These are phyloP conservation scores for Nemania sp. DNA, from an alignment of 2,329 filamentous ascomycete genomes.

Conservation along the genomic window DNA sequence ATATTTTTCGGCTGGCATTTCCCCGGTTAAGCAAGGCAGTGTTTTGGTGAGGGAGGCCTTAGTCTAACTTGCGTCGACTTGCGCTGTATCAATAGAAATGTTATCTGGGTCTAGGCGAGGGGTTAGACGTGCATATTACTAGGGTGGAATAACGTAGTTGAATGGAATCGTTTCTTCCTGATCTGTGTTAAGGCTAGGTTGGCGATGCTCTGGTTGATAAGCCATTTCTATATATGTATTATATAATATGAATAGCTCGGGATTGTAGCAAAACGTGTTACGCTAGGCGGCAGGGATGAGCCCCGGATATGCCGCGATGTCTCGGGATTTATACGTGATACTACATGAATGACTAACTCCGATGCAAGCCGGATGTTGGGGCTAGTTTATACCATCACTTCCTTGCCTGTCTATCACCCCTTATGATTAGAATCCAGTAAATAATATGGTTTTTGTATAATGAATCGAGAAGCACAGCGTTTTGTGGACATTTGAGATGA, in stretches of 20 bases:
- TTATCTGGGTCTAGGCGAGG: not conserved
- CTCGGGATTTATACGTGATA: too few relatives aligned
- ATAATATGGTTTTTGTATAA: not conserved
- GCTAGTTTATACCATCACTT: not conserved
- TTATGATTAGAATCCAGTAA: not conserved
- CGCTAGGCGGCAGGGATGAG: too few relatives aligned
- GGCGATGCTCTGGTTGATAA: not conserved
- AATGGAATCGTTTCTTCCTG: slow-evolving; percentile 17
- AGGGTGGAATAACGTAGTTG: not conserved
- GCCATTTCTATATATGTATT: not conserved
- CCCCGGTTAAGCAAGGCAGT: not conserved
- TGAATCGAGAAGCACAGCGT: not conserved
- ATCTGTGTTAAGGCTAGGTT: not conserved
- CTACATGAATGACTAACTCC: not conserved
- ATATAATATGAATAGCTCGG: not conserved
- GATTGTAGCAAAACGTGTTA: too few relatives aligned
- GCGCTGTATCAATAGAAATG: slow-evolving; percentile 6
- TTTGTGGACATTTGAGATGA: not conserved
- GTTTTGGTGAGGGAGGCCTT: not conserved
- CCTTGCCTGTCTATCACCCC: not conserved
- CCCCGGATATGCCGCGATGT: too few relatives aligned
- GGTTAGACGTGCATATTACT: slow-evolving; percentile 2
- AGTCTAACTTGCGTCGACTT: not conserved
- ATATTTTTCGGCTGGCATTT: not conserved
- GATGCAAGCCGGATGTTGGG: slow-evolving; percentile 15